These are phyloP conservation scores for Trametes maxima DNA, from an alignment of 768 basidiomycete genomes.

Conservation along the genomic window DNA sequence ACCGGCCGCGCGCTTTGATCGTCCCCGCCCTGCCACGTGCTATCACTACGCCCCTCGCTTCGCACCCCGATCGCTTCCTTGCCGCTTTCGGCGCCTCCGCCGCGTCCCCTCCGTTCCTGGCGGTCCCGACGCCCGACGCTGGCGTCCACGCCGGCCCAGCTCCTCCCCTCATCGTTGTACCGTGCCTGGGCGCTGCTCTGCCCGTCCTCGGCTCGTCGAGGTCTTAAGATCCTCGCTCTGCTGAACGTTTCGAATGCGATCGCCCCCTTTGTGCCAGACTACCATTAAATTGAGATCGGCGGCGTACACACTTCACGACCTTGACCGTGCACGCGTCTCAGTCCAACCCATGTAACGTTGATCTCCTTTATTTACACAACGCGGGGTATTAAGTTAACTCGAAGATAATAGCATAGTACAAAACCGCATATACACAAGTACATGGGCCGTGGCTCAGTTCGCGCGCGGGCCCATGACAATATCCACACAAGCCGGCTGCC, in stretches of 20 bases:
- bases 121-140: background rate
- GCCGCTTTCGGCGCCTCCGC: constrained; percentile 3
- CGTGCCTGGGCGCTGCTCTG: background rate
- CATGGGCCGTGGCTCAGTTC: background rate
- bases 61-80: background rate
- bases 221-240: too few species aligned
- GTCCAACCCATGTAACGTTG: too few species aligned
- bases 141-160: background rate
- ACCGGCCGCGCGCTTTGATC: background rate
- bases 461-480: background rate
- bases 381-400: background rate
- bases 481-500: background rate
- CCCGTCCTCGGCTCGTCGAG: too few species aligned
- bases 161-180: background rate
- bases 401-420: background rate
- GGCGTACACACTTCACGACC: too few species aligned
- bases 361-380: too few species aligned
- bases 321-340: too few species aligned
- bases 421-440: background rate
- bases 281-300: too few species aligned
- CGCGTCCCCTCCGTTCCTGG: background rate
- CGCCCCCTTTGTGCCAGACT: too few species aligned
- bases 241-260: too few species aligned
- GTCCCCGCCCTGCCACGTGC: constrained; percentile 12
- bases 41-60: constrained; percentile 3